Evolutionary conservation across 1,284 basidiomycete genomes (phyloP), one percentile per base, ranked within the genome.

Genomic region (Ceratorhiza oryzae-sativae): DNA sequence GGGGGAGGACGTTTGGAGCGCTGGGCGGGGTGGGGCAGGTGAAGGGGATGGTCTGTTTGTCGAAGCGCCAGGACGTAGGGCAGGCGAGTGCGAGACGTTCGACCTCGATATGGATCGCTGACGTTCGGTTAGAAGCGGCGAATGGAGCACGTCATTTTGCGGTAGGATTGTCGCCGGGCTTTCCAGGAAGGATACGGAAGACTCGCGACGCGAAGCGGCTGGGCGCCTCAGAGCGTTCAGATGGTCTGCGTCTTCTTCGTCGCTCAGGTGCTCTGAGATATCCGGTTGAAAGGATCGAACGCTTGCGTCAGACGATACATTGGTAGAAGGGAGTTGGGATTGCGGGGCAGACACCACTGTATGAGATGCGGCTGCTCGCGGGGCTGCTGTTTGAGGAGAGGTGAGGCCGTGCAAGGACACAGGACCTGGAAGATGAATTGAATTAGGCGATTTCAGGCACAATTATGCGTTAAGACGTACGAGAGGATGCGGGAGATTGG

Each of bases 401-500:
- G 23, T 23, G 2, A n/a, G 30, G 32, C 51, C 65, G 27, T n/a
- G 15, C 25, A 68, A 56, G n/a, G 65, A 68, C 9, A 51, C 39
- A 42, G 65, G 65, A 41, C 65, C 65, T 68, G 23, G 13, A 15
- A 2, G 3, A 25, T 18, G 62, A 4, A 25, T 49, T 10, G 23
- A 49, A 55, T 32, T 30, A 55, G 48, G 5, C n/a, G 15, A 49
- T 20, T 20, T 23, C n/a, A 23, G 15, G 15, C 45, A 48, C 45
- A 15, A 15, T 23, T n/a, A n/a, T 9, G n/a, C 45, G 45, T n/a
- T 18, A 32, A 15, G 9, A 56, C 65, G 15, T 39, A 68, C 65
- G 49, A 25, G 65, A 68, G 3, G 63, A 48, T 13, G 51, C 42
- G 59, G 72, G 30, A 36, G 60, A 77, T 72, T 74, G 77, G n/a